Base-by-base conservation (phyloP, 768 basidiomycete species). In the Pleurotus citrinopileatus region DNA sequence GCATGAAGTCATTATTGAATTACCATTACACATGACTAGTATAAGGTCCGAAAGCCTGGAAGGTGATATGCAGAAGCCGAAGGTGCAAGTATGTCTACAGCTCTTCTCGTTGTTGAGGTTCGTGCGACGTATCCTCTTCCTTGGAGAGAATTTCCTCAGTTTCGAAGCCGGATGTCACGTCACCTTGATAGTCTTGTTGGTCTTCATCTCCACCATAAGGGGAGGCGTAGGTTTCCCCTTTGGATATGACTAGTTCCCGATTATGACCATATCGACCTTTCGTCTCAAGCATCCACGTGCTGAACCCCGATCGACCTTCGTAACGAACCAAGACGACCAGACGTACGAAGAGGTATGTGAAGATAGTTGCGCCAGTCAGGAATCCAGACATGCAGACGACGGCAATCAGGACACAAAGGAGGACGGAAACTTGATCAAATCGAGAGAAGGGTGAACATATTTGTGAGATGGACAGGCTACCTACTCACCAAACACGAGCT, bases 401-500 rank as follows among this genome's bases (percentile, higher is more conserved):
- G 4, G 53, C 63, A 38, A 56, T 37, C 26, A 65, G 56, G 23
- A 63, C 50, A 28, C 52, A 51, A 32, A 57, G 43, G 36, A 71
- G 59, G 32, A 65, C 50, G 17, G 53, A 36, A 20, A 61, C 65
- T 65, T 55, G 17, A n/a, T n/a, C n/a, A n/a, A n/a, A n/a, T n/a
- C n/a, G n/a, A n/a, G 34, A 40, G 13, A 10, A 46, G 7, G 20
- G 12, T 43, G 40, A 42, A 46, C 19, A 22, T n/a, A 10, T 27
- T n/a, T 3, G 17, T 27, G 9, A 20, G 10, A 25, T 27, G 27
- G 19, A 7, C 13, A 22, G 17, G 23, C 28, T 1, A 23, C n/a
- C 23, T 29, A 52, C 69, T 15, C 54, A 78, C 76, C 28, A 32
- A 71, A 63, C 22, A 60, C 55, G 13, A 71, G 54, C 20, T 71